Evolutionary conservation across 305 asterid genomes (phyloP).

Genomic region (Solanum chacoense): DNA sequence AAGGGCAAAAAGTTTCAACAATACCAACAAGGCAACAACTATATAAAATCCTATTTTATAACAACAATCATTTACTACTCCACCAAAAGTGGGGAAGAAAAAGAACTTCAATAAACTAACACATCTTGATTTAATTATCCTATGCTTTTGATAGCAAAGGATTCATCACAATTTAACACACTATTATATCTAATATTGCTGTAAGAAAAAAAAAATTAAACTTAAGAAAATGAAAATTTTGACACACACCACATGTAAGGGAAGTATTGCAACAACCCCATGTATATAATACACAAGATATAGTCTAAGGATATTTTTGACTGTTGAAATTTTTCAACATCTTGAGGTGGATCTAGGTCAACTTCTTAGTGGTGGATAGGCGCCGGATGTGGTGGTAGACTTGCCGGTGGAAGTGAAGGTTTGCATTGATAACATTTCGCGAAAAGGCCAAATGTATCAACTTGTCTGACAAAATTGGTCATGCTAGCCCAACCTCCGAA

Average conservation of each 20-base stretch:
- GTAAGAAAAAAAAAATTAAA: neutral
- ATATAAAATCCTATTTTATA: neutral
- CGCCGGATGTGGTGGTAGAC: slow-evolving; percentile 11
- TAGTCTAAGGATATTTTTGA: slow-evolving; percentile 4
- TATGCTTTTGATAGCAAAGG: slow-evolving; percentile 27
- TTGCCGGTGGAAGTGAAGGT: slow-evolving; percentile 22
- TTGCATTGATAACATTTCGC: slow-evolving; percentile 88
- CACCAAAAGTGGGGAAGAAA: neutral
- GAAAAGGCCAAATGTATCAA: slow-evolving; percentile 71
- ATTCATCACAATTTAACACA: slow-evolving; percentile 38
- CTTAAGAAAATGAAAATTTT: neutral
- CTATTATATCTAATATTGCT: slow-evolving; percentile 29
- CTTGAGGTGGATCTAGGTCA: neutral
- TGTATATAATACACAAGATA: slow-evolving; percentile 40
- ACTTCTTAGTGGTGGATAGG: slow-evolving; percentile 27
- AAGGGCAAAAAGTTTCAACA: neutral
- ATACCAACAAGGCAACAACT: neutral
- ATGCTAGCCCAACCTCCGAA: slow-evolving; percentile 93
- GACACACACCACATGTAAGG: slow-evolving; percentile 30
- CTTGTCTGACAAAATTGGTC: slow-evolving; percentile 56
- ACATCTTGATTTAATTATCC: slow-evolving; percentile 24
- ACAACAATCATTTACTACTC: slow-evolving; percentile 10
- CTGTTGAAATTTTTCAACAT: neutral
- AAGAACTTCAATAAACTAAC: neutral
- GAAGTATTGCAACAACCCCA: slow-evolving; percentile 29